These are phyloP conservation scores for Rhodocollybia butyracea DNA, from an alignment of 768 basidiomycete genomes.

Conservation along the genomic window DNA sequence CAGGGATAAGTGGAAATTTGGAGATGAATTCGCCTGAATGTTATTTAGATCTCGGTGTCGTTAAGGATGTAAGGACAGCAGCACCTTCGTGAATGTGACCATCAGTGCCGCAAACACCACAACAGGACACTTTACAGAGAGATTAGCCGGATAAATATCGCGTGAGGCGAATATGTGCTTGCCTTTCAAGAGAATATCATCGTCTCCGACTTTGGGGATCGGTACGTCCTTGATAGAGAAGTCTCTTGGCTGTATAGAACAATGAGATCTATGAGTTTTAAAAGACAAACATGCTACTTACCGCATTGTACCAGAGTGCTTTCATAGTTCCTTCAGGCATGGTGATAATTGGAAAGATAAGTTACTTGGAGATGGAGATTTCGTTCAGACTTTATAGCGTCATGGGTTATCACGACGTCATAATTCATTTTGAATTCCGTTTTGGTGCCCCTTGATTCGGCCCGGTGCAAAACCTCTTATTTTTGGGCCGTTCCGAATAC, in stretches of 20 bases:
- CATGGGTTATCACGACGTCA: no score
- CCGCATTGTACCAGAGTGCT: constrained; percentile 70
- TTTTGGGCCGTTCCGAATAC: no score
- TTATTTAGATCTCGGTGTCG: not conserved
- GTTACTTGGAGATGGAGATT: not conserved
- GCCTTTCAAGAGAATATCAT: constrained; percentile 79
- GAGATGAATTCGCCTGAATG: constrained; percentile 55
- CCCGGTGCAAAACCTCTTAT: no score
- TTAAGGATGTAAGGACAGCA: constrained; percentile 11
- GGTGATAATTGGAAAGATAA: not conserved
- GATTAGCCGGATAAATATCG: not conserved
- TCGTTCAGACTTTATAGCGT: not conserved
- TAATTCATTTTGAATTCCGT: no score
- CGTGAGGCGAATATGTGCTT: constrained; percentile 5
- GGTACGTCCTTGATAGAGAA: constrained; percentile 69
- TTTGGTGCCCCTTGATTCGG: no score
- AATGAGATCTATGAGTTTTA: constrained; percentile 10
- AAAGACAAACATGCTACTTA: constrained; percentile 23
- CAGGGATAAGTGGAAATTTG: constrained; percentile 71
- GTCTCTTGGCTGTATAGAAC: constrained; percentile 48
- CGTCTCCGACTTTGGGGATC: constrained; percentile 59
- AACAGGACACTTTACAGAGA: constrained; percentile 32
- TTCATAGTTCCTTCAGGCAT: constrained; percentile 69
- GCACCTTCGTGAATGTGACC: constrained; percentile 57
- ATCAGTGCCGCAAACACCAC: constrained; percentile 58